Evolutionary conservation across 2,329 filamentous ascomycete genomes (phyloP), one percentile per base, ranked within the genome.

Genomic region (Aspergillus uvarum): DNA sequence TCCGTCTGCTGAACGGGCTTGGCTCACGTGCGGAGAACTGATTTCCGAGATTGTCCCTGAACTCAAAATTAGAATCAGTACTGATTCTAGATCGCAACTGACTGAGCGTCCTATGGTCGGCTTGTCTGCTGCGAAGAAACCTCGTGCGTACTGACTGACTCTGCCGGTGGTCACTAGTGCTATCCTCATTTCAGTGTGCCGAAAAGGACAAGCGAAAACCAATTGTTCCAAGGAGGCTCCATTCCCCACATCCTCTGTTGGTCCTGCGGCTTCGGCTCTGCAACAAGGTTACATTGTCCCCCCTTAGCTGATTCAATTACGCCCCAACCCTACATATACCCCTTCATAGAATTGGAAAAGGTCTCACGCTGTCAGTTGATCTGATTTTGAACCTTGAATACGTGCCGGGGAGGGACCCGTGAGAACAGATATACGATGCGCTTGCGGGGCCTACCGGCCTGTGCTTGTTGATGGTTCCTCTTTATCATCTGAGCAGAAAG

Each of bases 1-100:
- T 58, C 47, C 65, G 12, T 71, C 70, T 7, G 74, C 76, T 4
- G 63, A 66, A 47, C 69, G 72, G 54, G 76, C 76, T 6, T 77
- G 71, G 70, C 56, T 65, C 53, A 58, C 74, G 49, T 75, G 72
- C 58, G 60, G 61, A 48, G 68, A 69, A 11, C 62, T 73, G 26
- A 57, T 73, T 38, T 61, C 67, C 7, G 64, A 64, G 6, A 63
- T 69, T 47, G 66, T 64, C 4, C 54, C 59, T 16, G 62, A 60
- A 22, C 62, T 67, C 44, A 12, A 31, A 55, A 26, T 14, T 26
- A 19, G 26, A 19, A 35, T 48, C 21, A 11, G 24, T 19, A 14
- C 38, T 35, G 53, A 48, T 24, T 32, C n/a, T 32, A 47, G n/a
- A 16, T 24, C 53, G 53, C 10, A 12, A 31, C 29, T 48, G 42